These are phyloP conservation scores for Licmophora abbreviata DNA, from an alignment of 108 stramenopile genomes.

Conservation along the genomic window DNA sequence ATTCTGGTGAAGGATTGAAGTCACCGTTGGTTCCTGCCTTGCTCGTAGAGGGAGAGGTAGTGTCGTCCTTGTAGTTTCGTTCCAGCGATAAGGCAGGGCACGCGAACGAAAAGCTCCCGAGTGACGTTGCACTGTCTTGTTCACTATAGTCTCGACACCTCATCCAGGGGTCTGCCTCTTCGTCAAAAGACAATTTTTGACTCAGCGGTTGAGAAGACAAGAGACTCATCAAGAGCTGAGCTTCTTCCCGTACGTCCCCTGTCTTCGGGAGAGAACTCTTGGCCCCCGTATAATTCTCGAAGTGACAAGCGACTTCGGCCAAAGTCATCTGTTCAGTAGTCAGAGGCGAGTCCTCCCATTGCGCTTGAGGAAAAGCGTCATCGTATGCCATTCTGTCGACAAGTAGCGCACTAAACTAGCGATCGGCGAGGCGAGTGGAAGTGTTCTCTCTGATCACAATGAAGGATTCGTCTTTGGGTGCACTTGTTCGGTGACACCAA, in stretches of 20 bases:
- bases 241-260: conserved; percentile 55
- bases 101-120: not conserved
- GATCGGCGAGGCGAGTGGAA: not conserved
- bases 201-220: conserved; percentile 18
- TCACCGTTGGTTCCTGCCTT: conserved; percentile 1
- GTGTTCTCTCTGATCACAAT: not conserved
- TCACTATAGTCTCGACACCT: no score
- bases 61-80: no score
- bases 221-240: conserved; percentile 75
- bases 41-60: not conserved
- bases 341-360: not conserved
- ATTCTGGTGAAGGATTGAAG: not conserved
- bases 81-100: conserved; percentile 9
- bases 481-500: no score
- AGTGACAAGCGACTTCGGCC: conserved; percentile 45
- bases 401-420: not conserved
- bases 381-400: not conserved
- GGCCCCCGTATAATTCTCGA: conserved; percentile 39
- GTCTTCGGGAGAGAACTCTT: conserved; percentile 36
- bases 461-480: not conserved
- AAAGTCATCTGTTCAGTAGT: conserved; percentile 43
- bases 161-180: not conserved
- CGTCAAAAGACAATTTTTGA: not conserved
- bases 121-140: not conserved
- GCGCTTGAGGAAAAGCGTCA: not conserved